These are phyloP conservation scores for Megacollybia marginata DNA, from an alignment of 768 basidiomycete species.

Conservation along the genomic window DNA sequence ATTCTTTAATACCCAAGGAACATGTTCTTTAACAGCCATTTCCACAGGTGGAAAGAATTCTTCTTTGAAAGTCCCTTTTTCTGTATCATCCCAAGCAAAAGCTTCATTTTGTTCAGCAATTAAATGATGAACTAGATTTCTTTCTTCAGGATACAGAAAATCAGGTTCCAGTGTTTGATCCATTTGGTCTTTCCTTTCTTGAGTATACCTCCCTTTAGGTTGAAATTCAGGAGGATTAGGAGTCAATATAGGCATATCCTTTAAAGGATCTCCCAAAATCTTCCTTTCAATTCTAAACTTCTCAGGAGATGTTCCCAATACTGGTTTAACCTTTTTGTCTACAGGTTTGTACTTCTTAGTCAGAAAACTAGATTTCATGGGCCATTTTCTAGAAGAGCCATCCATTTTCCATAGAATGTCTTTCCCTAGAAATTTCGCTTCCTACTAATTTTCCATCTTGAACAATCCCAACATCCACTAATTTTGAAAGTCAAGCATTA, in stretches of 20 bases:
- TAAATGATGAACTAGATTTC: too few relatives aligned
- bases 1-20: conserved; percentile 21
- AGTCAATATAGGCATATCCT: conserved; percentile 5
- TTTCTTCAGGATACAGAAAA: conserved; percentile 16
- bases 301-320: conserved; percentile 7
- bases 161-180: conserved; percentile 25
- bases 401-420: background rate
- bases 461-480: background rate
- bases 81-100: conserved; percentile 30
- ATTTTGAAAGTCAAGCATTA: background rate
- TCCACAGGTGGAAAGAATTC: conserved; percentile 26
- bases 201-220: conserved; percentile 13
- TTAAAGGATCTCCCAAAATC: conserved; percentile 14
- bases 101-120: conserved; percentile 21
- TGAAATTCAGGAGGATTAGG: conserved; percentile 8
- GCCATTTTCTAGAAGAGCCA: background rate
- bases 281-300: conserved; percentile 13
- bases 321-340: conserved; percentile 10
- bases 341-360: conserved; percentile 18
- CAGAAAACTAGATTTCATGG: background rate
- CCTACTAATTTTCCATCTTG: background rate
- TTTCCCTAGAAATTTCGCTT: background rate
- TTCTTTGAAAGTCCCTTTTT: conserved; percentile 24
- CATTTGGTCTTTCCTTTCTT: conserved; percentile 10
- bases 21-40: conserved; percentile 27